Percentiles rank a stretch among this genome's conserved stretches.
Conservation (phyloP, 805 yeast genomes). For the Naumovozyma baii region DNA sequence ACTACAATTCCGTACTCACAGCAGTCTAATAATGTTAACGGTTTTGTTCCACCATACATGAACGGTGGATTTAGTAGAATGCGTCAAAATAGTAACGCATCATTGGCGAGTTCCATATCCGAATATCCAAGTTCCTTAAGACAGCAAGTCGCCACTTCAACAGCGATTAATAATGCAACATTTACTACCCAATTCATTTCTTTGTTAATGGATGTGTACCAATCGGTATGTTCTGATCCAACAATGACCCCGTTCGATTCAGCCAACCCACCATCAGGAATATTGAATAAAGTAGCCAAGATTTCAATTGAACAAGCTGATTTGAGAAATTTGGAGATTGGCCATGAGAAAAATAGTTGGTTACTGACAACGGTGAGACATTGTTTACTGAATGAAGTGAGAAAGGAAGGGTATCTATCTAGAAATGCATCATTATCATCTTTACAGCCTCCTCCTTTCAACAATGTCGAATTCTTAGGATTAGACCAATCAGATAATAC, state of each 20-base stretch:
- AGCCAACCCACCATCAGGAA: constrained; percentile 57
- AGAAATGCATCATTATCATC: constrained; percentile 23
- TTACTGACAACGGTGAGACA: constrained; percentile 33
- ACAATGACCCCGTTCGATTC: constrained; percentile 60
- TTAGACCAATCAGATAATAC: background rate
- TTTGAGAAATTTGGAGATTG: constrained; percentile 29
- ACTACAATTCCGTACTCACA: background rate
- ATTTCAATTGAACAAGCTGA: constrained; percentile 37
- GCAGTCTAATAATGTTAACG: background rate
- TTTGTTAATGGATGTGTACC: constrained; percentile 39
- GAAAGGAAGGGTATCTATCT: constrained; percentile 22
- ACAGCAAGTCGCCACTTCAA: constrained; percentile 4
- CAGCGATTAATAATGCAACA: constrained; percentile 1
- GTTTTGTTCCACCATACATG: background rate
- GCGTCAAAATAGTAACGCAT: constrained; percentile 19
- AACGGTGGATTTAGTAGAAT: background rate
- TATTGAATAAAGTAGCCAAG: constrained; percentile 50
- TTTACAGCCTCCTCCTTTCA: constrained; percentile 13
- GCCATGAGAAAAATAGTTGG: constrained; percentile 32
- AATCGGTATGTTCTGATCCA: constrained; percentile 44
- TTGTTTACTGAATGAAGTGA: constrained; percentile 27
- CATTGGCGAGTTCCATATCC: constrained; percentile 25
- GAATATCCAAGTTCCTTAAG: constrained; percentile 11
- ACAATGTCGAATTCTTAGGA: constrained; percentile 3
- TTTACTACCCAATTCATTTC: constrained; percentile 36